Evolutionary conservation across 148 eudicot species (phyloP), one percentile per base, ranked within the genome.

Genomic region (Rhododendron molle): DNA sequence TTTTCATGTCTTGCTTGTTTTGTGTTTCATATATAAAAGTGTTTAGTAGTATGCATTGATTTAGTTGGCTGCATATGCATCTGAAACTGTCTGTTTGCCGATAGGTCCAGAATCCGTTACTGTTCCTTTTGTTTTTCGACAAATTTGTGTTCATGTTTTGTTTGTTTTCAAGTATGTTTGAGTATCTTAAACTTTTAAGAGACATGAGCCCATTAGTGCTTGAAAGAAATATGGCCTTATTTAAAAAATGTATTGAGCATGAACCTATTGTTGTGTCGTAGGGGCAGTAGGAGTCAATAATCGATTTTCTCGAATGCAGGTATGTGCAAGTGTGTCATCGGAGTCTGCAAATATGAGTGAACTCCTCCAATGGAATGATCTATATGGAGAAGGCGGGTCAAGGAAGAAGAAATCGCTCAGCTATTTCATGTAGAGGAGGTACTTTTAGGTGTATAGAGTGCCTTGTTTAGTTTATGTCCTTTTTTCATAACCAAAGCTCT

Each of bases 341-440:
- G 98, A 96, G 84, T 96, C 99, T 2, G 67, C 93, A 78, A 96
- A 96, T 84, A 93, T 90, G 92, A 94, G 85, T 18, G 99, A 96
- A 89, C 97, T 95, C 40, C 87, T 76, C 74, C 98, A 95, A 84
- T 96, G 99, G 99, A 96, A 95, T 73, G 99, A 96, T n/a, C 89
- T 95, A 5, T 96, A 96, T 26, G 99, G 99, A 86, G 98, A 94
- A 90, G 99, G 98, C 20, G 99, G 99, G 50, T 96, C 99, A 2
- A 92, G 97, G 93, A 95, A 95, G 94, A 96, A 91, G 89, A 90
- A 83, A 87, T 93, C 98, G 46, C 96, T 95, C 54, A 95, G 99
- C 88, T 96, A 96, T 91, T 96, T 96, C 90, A 95, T 96, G 97
- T 96, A 96, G 92, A 90, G 73, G 89, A 62, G 90, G 78, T 50